Evolutionary conservation across 257 asterid species (phyloP).

Genomic region (Forsythia suspensa): DNA sequence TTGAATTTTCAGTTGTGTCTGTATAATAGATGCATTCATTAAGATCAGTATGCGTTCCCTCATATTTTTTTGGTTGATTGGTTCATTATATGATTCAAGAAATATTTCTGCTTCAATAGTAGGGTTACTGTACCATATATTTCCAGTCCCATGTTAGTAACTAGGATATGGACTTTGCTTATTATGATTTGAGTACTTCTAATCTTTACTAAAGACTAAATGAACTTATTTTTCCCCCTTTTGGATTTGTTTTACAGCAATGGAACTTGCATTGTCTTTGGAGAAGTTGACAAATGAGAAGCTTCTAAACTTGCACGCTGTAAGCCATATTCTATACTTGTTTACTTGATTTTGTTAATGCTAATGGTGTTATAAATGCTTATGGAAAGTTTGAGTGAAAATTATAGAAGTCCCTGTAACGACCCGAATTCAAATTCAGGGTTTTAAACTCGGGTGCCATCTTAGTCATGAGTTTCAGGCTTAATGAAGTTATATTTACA

Average conservation of each 20-base stretch:
- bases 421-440: neutral
- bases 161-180: neutral
- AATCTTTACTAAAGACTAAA: neutral
- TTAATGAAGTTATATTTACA: neutral
- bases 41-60: too few species aligned
- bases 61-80: neutral
- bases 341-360: neutral
- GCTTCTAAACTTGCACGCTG: conserved; percentile 46
- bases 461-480: neutral
- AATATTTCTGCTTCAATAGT: neutral
- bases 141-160: neutral
- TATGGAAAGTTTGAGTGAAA: neutral
- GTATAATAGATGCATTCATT: neutral
- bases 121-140: neutral
- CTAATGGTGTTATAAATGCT: neutral
- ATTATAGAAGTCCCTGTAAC: neutral
- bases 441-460: neutral
- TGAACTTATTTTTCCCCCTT: neutral
- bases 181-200: neutral
- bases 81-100: neutral
- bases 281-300: conserved; percentile 58
- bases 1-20: neutral
- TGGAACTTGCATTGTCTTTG: conserved; percentile 60
- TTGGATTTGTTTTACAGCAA: conserved; percentile 33
- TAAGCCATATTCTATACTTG: conserved; percentile 20